A percentile compares a stretch with the other conserved stretches of the same genome.
Conservation (phyloP, 768 basidiomycete species). For the Boletus patriciae region DNA sequence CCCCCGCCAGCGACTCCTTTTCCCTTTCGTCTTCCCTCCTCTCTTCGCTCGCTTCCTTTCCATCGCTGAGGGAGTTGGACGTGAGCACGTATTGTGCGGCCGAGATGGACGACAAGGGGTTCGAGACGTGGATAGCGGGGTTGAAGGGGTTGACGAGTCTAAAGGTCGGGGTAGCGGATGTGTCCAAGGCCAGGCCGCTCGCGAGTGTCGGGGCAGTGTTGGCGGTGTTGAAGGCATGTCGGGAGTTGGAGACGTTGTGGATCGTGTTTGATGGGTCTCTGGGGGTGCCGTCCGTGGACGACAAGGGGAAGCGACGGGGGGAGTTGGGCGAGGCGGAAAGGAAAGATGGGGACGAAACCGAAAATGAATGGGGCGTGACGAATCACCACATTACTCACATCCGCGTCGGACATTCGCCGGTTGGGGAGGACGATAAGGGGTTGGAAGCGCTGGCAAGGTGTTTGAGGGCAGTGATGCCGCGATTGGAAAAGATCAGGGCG, state of each 20-base stretch:
- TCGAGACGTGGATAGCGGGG: constrained; percentile 12
- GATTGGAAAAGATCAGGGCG: constrained; percentile 20
- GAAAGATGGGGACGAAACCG: not conserved
- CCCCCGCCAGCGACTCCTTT: constrained; percentile 24
- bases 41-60: constrained; percentile 15
- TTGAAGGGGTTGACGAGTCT: constrained; percentile 16
- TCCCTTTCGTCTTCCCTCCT: constrained; percentile 17
- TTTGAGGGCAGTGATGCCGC: constrained; percentile 23
- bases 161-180: constrained; percentile 23
- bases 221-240: constrained; percentile 23
- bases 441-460: constrained; percentile 14
- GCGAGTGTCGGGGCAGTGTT: constrained; percentile 23
- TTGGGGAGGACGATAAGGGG: constrained; percentile 12
- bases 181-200: constrained; percentile 16
- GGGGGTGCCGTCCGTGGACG: not conserved
- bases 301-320: not conserved
- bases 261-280: constrained; percentile 24
- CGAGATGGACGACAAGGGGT: constrained; percentile 22
- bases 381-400: constrained; percentile 19
- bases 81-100: constrained; percentile 20
- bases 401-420: constrained; percentile 25
- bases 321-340: not conserved
- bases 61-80: constrained; percentile 18
- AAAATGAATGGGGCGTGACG: constrained; percentile 20
- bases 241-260: constrained; percentile 16